A percentile compares a stretch with the other conserved stretches of the same genome.
Conservation (phyloP, 805 yeast genomes). For the Yarrowia sp. region DNA sequence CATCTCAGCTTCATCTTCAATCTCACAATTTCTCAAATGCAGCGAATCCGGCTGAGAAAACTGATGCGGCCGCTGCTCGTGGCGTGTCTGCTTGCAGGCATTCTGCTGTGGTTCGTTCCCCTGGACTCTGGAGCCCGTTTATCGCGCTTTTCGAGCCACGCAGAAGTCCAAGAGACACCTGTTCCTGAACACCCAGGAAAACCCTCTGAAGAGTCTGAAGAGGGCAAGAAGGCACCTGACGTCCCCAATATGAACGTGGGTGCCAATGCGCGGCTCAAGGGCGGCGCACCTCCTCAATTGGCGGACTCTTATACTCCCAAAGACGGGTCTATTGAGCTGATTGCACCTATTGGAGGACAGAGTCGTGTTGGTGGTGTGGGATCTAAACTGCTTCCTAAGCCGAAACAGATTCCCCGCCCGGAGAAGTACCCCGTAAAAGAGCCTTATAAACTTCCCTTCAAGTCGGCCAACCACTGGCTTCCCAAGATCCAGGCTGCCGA, state of each 20-base stretch:
- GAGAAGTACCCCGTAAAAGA: constrained; percentile 31
- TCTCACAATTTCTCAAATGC: not conserved
- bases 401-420: constrained; percentile 16
- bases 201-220: not conserved
- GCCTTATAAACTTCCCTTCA: not conserved
- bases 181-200: constrained; percentile 13
- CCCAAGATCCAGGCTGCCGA: constrained; percentile 43
- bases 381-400: not conserved
- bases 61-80: constrained; percentile 15
- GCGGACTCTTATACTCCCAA: not conserved
- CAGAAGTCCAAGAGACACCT: not conserved
- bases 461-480: not conserved
- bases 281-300: constrained; percentile 19
- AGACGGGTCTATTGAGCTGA: constrained; percentile 8
- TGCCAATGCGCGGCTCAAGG: constrained; percentile 25
- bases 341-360: constrained; percentile 14
- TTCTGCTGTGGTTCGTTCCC: constrained; percentile 16
- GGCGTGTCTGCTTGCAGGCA: constrained; percentile 8
- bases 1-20: no score
- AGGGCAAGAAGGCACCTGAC: not conserved
- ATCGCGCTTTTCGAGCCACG: not conserved
- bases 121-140: not conserved
- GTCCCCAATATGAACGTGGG: constrained; percentile 23
- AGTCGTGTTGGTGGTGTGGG: constrained; percentile 10
- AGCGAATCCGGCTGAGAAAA: not conserved